A percentile compares a stretch with the other conserved stretches of the same genome.
These are phyloP conservation scores for Petrea volubilis DNA, from an alignment of 257 asterid genomes.

Conservation along the genomic window DNA sequence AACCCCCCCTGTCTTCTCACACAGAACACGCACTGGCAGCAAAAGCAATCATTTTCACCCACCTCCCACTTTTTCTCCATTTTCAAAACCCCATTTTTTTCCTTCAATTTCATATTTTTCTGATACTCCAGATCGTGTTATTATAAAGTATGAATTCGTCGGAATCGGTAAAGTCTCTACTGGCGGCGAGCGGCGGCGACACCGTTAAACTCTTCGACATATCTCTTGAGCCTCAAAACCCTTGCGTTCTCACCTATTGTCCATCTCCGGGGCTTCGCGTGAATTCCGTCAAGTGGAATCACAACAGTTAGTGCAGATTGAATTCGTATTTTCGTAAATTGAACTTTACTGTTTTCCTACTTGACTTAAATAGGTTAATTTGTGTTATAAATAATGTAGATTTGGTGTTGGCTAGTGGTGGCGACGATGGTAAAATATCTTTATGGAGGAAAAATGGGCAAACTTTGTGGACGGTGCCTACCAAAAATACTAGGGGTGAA, in stretches of 20 bases:
- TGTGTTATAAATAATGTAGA: slow-evolving; percentile 38
- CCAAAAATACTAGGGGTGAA: slow-evolving; percentile 62
- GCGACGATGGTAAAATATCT: slow-evolving; percentile 80
- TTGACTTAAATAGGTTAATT: slow-evolving; percentile 6
- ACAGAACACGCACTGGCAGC: background rate
- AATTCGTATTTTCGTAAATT: slow-evolving; percentile 18
- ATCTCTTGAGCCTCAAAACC: slow-evolving; percentile 77
- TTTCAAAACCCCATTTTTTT: background rate
- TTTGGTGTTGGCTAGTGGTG: slow-evolving; percentile 94
- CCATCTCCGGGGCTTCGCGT: slow-evolving; percentile 81
- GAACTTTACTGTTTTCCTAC: background rate
- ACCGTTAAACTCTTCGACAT: slow-evolving; percentile 91
- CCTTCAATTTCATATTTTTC: background rate
- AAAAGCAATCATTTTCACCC: background rate
- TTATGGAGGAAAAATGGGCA: slow-evolving; percentile 86
- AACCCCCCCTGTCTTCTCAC: background rate
- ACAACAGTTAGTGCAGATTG: slow-evolving; percentile 64
- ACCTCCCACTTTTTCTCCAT: background rate
- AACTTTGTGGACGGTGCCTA: slow-evolving; percentile 80
- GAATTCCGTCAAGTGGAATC: slow-evolving; percentile 93
- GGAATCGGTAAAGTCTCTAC: slow-evolving; percentile 59
- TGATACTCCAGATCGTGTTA: background rate
- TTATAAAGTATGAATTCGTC: slow-evolving; percentile 45
- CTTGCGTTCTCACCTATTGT: slow-evolving; percentile 71
- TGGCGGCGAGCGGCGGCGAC: slow-evolving; percentile 92